A percentile compares a stretch with the other conserved stretches of the same genome.
Evolutionary conservation across 208 protist genomes (phyloP).

Genomic region (Acanthamoeba rhysodes): DNA sequence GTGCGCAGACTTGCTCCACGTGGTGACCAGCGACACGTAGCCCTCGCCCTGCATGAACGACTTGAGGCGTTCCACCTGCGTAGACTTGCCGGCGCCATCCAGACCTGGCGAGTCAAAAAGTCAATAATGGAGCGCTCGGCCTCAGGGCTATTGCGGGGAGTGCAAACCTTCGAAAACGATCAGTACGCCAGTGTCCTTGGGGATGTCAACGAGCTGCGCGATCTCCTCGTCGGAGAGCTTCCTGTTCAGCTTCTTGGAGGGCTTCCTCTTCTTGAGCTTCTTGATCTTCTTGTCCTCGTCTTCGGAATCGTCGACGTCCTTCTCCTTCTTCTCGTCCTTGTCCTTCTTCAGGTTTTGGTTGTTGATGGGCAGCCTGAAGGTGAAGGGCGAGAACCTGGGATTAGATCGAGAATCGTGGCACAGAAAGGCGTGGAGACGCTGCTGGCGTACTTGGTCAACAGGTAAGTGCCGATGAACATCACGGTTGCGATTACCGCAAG

Average conservation of each 20-base stretch:
- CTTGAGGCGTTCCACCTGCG: conserved; percentile 70
- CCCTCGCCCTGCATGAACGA: conserved; percentile 69
- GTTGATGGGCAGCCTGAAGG: conserved; percentile 39
- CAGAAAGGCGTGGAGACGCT: not conserved
- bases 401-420: not conserved
- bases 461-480: conserved; percentile 63
- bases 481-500: conserved; percentile 31
- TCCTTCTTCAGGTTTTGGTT: not conserved
- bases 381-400: not conserved
- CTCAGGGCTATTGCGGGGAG: not conserved
- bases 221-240: conserved; percentile 5
- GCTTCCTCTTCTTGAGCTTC: not conserved
- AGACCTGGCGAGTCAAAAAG: not conserved
- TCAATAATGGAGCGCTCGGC: not conserved
- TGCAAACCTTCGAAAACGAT: conserved; percentile 69
- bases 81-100: conserved; percentile 76
- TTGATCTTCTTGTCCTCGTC: conserved; percentile 28
- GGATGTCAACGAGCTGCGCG: conserved; percentile 25
- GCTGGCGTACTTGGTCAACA: conserved; percentile 21
- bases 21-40: conserved; percentile 68
- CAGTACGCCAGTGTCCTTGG: conserved; percentile 46
- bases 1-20: conserved; percentile 70
- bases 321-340: conserved; percentile 14
- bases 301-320: not conserved
- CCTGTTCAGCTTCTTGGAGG: not conserved